phyloP scores from a whole-genome alignment of 1,284 basidiomycete genomes.

The Cystobasidiaceae sp. region DNA sequence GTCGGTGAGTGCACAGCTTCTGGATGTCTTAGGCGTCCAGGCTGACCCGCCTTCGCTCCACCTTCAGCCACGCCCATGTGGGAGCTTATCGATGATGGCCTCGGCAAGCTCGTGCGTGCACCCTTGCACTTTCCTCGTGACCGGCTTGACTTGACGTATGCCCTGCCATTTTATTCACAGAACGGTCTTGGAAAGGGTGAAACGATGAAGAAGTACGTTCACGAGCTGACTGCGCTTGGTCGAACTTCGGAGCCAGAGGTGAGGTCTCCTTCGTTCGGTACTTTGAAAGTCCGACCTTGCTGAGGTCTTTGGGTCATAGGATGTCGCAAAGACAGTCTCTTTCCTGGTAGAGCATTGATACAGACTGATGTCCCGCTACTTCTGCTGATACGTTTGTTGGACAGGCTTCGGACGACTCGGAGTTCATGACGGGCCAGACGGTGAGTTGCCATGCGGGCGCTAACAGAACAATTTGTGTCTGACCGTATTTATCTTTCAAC shows the following conservation, averaged over 20 bases:
- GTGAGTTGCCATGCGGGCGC: too few relatives aligned
- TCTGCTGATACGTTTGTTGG: neutral
- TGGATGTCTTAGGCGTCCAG: neutral
- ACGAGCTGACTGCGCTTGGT: conserved; percentile 21
- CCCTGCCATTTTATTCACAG: neutral
- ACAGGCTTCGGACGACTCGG: conserved; percentile 25
- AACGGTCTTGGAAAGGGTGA: conserved; percentile 12
- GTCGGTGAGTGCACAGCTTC: conserved; percentile 8
- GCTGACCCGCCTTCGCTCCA: neutral
- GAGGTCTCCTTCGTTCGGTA: neutral
- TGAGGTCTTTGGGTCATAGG: neutral
- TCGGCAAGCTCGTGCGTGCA: conserved; percentile 19
- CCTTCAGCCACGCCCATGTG: conserved; percentile 23
- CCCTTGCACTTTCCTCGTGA: neutral
- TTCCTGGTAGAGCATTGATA: conserved; percentile 30
- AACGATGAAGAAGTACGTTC: conserved; percentile 26
- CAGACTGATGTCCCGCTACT: too few relatives aligned
- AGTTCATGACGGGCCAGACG: conserved; percentile 32
- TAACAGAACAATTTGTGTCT: neutral
- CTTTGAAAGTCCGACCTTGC: neutral
- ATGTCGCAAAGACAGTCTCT: conserved; percentile 25
- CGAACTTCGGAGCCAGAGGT: conserved; percentile 24
- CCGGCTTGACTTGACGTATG: neutral
- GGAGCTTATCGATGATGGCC: conserved; percentile 24
- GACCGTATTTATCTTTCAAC: neutral